Evolutionary conservation across 441 rosid genomes (phyloP).

Genomic region (Metrosideros polymorpha): DNA sequence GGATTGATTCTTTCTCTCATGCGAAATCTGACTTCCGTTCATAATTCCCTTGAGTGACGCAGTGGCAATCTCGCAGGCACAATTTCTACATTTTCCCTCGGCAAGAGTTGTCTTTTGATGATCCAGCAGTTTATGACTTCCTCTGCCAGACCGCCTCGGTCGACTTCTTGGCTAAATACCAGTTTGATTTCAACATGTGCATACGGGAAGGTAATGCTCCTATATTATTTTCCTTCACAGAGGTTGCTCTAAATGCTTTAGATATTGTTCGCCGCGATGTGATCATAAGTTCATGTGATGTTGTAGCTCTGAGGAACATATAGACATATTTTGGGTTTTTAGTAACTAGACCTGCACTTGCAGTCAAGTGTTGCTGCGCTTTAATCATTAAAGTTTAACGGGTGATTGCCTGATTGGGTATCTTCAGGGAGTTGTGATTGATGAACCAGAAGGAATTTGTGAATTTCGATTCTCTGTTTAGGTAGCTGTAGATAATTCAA

Average conservation of each 20-base stretch:
- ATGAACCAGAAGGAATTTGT: neutral
- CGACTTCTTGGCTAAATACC: constrained; percentile 76
- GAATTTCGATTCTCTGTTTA: neutral
- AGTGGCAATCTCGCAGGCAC: constrained; percentile 33
- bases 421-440: neutral
- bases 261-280: neutral
- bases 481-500: neutral
- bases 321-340: neutral
- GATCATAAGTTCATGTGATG: neutral
- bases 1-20: neutral
- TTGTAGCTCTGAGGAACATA: neutral
- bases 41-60: neutral
- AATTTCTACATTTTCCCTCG: constrained; percentile 80
- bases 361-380: neutral
- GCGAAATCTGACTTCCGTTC: neutral
- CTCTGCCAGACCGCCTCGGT: constrained; percentile 80
- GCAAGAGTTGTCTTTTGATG: constrained; percentile 40
- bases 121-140: constrained; percentile 52
- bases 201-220: constrained; percentile 46
- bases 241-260: neutral
- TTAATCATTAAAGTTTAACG: neutral
- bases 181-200: constrained; percentile 83
- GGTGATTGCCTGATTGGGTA: neutral
- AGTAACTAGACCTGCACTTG: neutral
- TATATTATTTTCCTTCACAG: neutral